Evolutionary conservation across 305 asterid genomes (phyloP), one percentile per base, ranked within the genome.

Genomic region (Fraxinus velutina): DNA sequence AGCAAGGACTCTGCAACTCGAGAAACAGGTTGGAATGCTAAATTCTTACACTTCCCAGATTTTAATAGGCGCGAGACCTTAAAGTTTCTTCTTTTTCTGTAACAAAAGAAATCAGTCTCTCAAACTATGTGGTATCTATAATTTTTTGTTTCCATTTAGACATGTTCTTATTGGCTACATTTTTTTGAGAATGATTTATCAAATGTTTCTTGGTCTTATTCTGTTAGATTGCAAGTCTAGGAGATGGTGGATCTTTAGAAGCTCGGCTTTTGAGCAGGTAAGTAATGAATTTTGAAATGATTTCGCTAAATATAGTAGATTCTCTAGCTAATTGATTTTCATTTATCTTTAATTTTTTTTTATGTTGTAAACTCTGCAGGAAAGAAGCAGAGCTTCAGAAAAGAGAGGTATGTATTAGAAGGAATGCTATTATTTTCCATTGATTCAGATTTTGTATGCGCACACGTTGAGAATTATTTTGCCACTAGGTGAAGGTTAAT

Each of bases 181-280:
- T 39, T 73, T 57, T 8, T 71, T 4, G 79, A 47, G 9, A 76
- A 36, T 66, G 29, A 75, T 62, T 75, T 81, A 32, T 72, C 70
- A 30, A 12, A 29, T 47, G 29, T 68, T 6, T 68, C n/a, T 55
- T 78, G 81, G 29, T 50, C 81, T 66, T 12, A 13, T 73, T 85
- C 39, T 86, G 68, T 80, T 85, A 95, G 99, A 89, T 93, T 87
- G 97, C 98, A 76, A 92, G 88, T 79, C 90, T 95, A 47, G 99
- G 99, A 77, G 97, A 95, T 78, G 99, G 98, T 39, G 95, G 91
- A 76, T 91, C 98, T 19, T 79, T 95, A 83, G 99, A 95, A 90
- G 90, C 98, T 83, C 97, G 98, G 82, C 95, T 93, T 52, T 84
- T 93, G 89, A 92, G 91, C 97, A 94, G 97, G 98, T 86, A 89